A percentile compares a stretch with the other conserved stretches of the same genome.
Evolutionary conservation across 495 filamentous ascomycete genomes (phyloP).

Genomic region (Lindgomyces ingoldianus): DNA sequence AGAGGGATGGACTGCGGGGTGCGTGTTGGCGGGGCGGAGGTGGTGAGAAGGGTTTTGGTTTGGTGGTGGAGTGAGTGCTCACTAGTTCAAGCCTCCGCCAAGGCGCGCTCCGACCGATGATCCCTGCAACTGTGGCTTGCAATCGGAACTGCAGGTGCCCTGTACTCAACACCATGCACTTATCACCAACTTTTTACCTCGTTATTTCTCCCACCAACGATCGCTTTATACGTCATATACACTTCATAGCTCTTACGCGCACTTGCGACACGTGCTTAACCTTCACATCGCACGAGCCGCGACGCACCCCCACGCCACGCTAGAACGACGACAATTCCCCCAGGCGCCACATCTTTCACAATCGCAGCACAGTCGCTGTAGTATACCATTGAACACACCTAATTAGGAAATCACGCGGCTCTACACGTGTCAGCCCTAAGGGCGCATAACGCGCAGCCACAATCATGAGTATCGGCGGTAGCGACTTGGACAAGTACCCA

Average conservation of each 20-base stretch:
- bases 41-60: not conserved
- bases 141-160: not conserved
- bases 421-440: not conserved
- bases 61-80: not conserved
- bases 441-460: slow-evolving; percentile 19
- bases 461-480: slow-evolving; percentile 37
- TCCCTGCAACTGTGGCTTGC: not conserved
- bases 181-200: slow-evolving; percentile 6
- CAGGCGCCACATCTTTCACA: not conserved
- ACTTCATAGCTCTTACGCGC: not conserved
- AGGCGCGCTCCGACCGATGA: not conserved
- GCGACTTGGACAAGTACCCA: slow-evolving; percentile 36
- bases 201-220: not conserved
- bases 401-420: not conserved
- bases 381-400: slow-evolving; percentile 1
- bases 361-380: not conserved
- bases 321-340: not conserved
- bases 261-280: no score
- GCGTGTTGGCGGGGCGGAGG: not conserved
- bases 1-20: not conserved
- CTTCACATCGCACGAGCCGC: no score
- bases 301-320: not conserved
- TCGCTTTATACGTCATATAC: not conserved
- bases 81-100: not conserved
- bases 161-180: slow-evolving; percentile 12